A percentile compares a stretch with the other conserved stretches of the same genome.
Evolutionary conservation across 139 green algal genomes (phyloP).

Genomic region (Zygnema cylindricum): DNA sequence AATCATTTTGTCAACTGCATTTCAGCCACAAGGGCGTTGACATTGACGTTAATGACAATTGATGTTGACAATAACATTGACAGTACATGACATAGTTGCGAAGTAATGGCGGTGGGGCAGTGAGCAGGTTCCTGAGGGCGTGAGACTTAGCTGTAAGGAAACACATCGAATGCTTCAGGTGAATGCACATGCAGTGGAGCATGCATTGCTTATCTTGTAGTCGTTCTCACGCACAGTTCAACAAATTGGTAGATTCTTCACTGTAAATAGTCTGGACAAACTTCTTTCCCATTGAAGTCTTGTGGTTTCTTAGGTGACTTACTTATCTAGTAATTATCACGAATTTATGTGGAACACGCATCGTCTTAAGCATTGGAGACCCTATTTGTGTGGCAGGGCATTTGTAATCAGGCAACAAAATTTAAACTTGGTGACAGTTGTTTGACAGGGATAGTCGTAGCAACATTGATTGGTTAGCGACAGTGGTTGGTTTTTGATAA

Average conservation of each 20-base stretch:
- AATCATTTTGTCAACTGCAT: neutral
- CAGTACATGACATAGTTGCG: neutral
- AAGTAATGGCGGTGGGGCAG: constrained; percentile 14
- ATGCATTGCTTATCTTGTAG: no score
- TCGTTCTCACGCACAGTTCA: neutral
- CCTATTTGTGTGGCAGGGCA: neutral
- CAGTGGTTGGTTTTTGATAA: neutral
- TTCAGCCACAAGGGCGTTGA: no score
- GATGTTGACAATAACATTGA: neutral
- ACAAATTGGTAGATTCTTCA: neutral
- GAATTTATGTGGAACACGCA: neutral
- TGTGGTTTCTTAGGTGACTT: neutral
- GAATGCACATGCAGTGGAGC: no score
- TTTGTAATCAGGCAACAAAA: neutral
- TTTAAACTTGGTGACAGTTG: neutral
- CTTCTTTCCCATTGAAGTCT: neutral
- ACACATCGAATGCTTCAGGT: constrained; percentile 37
- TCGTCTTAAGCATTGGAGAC: neutral
- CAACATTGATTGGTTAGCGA: neutral
- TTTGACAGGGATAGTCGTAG: neutral
- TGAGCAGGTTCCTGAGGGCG: neutral
- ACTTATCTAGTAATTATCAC: neutral
- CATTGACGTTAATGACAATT: neutral
- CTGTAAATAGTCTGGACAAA: neutral
- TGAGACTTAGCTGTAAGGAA: constrained; percentile 43